Conservation (phyloP, 2,329 filamentous ascomycete genomes). For the Cryphonectria radicalis region DNA sequence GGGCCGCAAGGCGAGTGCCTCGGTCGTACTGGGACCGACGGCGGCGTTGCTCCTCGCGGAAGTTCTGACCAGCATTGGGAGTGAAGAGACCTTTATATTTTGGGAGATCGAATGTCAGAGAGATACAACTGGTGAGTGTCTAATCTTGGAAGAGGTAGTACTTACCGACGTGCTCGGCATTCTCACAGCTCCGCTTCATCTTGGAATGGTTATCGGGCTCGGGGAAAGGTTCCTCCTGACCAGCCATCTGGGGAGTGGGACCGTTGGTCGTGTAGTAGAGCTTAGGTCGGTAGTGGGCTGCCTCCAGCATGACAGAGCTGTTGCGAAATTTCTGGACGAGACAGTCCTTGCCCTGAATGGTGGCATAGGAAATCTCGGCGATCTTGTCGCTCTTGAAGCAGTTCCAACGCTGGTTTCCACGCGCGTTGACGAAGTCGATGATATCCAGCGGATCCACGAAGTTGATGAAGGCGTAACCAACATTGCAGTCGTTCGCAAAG, state of each 20-base stretch:
- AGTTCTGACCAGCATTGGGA: conserved; percentile 74
- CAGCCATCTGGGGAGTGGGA: conserved; percentile 57
- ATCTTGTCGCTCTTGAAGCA: conserved; percentile 83
- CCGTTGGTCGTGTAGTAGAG: conserved; percentile 58
- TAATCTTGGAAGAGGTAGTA: conserved; percentile 30
- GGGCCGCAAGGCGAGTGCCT: conserved; percentile 72
- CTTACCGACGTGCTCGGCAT: conserved; percentile 81
- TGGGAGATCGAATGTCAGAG: neutral
- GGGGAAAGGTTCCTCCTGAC: conserved; percentile 77
- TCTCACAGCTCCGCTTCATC: conserved; percentile 84
- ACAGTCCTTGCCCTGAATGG: conserved; percentile 90
- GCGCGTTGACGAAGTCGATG: conserved; percentile 71
- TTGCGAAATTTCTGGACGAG: conserved; percentile 95
- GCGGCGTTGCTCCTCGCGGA: conserved; percentile 75
- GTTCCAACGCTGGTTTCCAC: conserved; percentile 76
- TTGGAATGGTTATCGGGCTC: conserved; percentile 83
- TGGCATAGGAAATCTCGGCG: conserved; percentile 94
- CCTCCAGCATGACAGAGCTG: conserved; percentile 92
- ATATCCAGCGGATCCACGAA: conserved; percentile 81
- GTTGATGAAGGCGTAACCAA: conserved; percentile 97
- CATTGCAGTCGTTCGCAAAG: conserved; percentile 83
- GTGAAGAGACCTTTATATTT: conserved; percentile 70
- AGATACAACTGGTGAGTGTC: conserved; percentile 10
- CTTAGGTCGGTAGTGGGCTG: conserved; percentile 81
- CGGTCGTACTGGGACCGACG: conserved; percentile 81